These are phyloP conservation scores for Salix exigua DNA, from an alignment of 345 rosid species.

Conservation along the genomic window DNA sequence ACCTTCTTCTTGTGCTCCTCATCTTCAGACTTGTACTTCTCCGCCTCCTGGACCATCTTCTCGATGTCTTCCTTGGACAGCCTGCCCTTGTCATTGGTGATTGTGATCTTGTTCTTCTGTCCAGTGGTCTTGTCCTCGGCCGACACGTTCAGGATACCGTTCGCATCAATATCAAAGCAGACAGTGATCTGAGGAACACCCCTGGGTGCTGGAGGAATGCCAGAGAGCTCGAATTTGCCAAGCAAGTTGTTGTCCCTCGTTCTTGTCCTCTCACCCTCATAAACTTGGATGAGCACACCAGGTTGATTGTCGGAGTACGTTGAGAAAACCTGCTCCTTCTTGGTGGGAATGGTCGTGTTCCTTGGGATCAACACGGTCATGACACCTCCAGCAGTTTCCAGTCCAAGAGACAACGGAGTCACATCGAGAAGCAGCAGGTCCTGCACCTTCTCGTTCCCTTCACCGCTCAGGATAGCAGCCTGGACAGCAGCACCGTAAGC, in stretches of 20 bases:
- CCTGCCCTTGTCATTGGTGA: slow-evolving; percentile 20
- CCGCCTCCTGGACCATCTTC: slow-evolving; percentile 21
- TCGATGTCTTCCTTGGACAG: slow-evolving; percentile 15
- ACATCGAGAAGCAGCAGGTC: slow-evolving; percentile 30
- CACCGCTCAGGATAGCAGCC: slow-evolving; percentile 28
- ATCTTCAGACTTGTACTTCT: slow-evolving; percentile 22
- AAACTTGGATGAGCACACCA: slow-evolving; percentile 25
- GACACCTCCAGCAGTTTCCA: slow-evolving; percentile 31
- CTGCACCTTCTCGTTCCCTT: slow-evolving; percentile 26
- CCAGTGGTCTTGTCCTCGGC: slow-evolving; percentile 23
- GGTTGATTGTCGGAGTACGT: slow-evolving; percentile 28
- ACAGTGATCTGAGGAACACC: slow-evolving; percentile 32
- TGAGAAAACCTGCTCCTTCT: slow-evolving; percentile 32
- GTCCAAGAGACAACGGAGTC: slow-evolving; percentile 24
- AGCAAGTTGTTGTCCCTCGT: slow-evolving; percentile 27
- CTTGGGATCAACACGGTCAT: slow-evolving; percentile 35
- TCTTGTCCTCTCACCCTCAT: slow-evolving; percentile 35
- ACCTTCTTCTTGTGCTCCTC: slow-evolving; percentile 18
- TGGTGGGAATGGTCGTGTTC: slow-evolving; percentile 32
- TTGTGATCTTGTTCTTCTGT: slow-evolving; percentile 22
- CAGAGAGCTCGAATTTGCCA: slow-evolving; percentile 29
- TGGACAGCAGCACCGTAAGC: slow-evolving; percentile 36
- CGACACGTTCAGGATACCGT: slow-evolving; percentile 26
- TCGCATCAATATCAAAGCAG: slow-evolving; percentile 31
- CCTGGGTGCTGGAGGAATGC: slow-evolving; percentile 32